A percentile compares a stretch with the other conserved stretches of the same genome.
Evolutionary conservation across 2,329 filamentous ascomycete species (phyloP).

Genomic region (Pleurostoma richardsiae): DNA sequence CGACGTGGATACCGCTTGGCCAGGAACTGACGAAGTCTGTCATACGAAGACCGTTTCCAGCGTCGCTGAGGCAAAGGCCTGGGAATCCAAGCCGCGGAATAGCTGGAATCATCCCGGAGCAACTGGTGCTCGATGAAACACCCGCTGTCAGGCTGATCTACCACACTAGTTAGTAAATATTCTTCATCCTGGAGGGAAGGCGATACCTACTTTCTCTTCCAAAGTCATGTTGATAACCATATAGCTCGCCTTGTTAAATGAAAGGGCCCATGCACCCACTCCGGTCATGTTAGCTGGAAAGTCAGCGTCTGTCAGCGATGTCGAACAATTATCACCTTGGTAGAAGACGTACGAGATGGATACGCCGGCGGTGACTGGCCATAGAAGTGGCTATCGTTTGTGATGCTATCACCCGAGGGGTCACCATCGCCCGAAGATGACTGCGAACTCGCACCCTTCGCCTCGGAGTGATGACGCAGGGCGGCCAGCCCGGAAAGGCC

Average conservation of each 20-base stretch:
- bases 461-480: slow-evolving; percentile 11
- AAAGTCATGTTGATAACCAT: slow-evolving; percentile 71
- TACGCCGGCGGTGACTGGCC: slow-evolving; percentile 45
- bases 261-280: slow-evolving; percentile 60
- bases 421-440: neutral
- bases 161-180: no score
- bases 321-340: no score
- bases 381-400: slow-evolving; percentile 39
- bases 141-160: slow-evolving; percentile 70
- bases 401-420: slow-evolving; percentile 19
- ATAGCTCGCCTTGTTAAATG: slow-evolving; percentile 60
- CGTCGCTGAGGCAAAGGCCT: slow-evolving; percentile 39
- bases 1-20: slow-evolving; percentile 34
- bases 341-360: slow-evolving; percentile 38
- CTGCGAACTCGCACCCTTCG: neutral
- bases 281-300: slow-evolving; percentile 47
- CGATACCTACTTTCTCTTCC: slow-evolving; percentile 57
- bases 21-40: slow-evolving; percentile 37
- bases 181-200: no score
- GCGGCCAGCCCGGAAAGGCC: slow-evolving; percentile 27
- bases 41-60: slow-evolving; percentile 35
- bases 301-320: slow-evolving; percentile 3
- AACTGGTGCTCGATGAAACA: slow-evolving; percentile 47
- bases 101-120: slow-evolving; percentile 37
- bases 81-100: slow-evolving; percentile 33